These are phyloP conservation scores for Astragalus membranaceus DNA, from an alignment of 306 rosid species.

Conservation along the genomic window DNA sequence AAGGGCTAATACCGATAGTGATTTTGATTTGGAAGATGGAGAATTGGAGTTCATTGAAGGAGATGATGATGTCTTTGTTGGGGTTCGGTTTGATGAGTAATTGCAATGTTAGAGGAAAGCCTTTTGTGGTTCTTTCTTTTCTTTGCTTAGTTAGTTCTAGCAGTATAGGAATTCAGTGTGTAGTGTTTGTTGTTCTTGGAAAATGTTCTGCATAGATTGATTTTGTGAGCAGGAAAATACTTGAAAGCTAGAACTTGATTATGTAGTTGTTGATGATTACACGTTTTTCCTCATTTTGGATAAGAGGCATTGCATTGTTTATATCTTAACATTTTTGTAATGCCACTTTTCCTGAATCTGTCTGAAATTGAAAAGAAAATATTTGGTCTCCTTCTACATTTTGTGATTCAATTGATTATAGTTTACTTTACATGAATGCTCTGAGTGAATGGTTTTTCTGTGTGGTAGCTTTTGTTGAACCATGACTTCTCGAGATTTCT, in stretches of 20 bases:
- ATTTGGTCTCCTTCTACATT: neutral
- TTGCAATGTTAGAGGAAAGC: conserved; percentile 6
- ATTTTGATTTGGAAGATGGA: neutral
- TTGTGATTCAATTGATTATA: neutral
- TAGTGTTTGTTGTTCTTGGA: neutral
- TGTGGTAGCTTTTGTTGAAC: neutral
- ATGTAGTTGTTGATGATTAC: conserved; percentile 16
- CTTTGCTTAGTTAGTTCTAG: conserved; percentile 17
- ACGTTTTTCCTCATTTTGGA: neutral
- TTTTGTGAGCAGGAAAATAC: no score
- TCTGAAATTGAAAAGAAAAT: neutral
- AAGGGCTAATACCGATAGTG: neutral
- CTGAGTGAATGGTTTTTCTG: neutral
- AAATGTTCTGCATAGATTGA: no score
- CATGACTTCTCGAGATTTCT: neutral
- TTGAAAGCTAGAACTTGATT: neutral
- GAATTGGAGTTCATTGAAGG: conserved; percentile 37
- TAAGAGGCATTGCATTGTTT: conserved; percentile 27
- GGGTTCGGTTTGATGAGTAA: conserved; percentile 2
- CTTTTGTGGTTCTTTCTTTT: neutral
- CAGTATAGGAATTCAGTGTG: neutral
- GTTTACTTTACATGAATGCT: neutral
- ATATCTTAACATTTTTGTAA: conserved; percentile 15
- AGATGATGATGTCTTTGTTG: conserved; percentile 39
- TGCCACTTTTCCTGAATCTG: neutral